Percentiles rank a stretch among this genome's conserved stretches.
These are phyloP conservation scores for Aspergillus incahuasiensis DNA, from an alignment of 495 filamentous ascomycete species.

Conservation along the genomic window DNA sequence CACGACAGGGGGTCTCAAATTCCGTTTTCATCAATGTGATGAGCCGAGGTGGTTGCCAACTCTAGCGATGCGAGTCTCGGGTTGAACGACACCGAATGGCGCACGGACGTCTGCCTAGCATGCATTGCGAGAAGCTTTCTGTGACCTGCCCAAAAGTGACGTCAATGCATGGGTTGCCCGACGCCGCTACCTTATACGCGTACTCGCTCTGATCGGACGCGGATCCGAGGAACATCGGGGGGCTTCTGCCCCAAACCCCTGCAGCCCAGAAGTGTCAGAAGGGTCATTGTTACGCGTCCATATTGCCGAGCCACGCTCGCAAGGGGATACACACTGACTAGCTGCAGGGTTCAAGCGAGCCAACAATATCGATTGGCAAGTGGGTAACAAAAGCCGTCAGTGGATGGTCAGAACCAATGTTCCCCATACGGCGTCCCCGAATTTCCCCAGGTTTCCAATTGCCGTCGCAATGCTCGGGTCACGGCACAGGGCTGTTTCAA, in stretches of 20 bases:
- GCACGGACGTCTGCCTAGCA: not conserved
- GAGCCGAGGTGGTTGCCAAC: not conserved
- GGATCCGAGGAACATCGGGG: too few species aligned
- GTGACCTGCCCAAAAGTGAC: too few species aligned
- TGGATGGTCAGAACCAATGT: not conserved
- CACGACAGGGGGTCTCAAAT: too few species aligned
- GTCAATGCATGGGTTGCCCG: too few species aligned
- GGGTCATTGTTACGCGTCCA: not conserved
- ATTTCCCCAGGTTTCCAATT: not conserved
- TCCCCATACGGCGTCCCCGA: not conserved
- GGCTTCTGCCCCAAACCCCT: too few species aligned
- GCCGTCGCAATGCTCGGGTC: not conserved
- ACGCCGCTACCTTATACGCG: not conserved
- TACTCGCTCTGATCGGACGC: not conserved
- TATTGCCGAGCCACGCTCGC: not conserved
- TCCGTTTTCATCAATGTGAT: too few species aligned
- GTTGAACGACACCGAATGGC: not conserved
- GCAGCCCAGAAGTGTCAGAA: too few species aligned
- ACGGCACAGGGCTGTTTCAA: not conserved
- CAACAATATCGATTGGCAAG: not conserved
- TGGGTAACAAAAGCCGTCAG: not conserved
- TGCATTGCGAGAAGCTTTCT: too few species aligned
- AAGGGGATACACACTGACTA: too few species aligned
- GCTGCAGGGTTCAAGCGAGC: not conserved
- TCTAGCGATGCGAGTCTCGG: not conserved